Base-by-base conservation (phyloP, 148 eudicot genomes). In the Cornus kousa region DNA sequence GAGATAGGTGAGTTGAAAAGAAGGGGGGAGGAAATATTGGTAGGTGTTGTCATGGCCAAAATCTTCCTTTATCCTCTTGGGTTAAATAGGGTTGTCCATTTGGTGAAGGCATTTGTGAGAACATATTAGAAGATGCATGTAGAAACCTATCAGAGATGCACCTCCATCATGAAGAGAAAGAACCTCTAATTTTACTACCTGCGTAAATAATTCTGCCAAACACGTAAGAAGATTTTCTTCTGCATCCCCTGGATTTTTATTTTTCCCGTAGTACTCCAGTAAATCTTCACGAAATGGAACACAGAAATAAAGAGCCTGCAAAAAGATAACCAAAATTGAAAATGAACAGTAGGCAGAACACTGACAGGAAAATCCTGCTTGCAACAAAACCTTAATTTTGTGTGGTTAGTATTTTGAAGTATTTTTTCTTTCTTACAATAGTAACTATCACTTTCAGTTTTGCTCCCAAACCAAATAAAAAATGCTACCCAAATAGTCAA, bases 251-350 rank as follows among this genome's bases (percentile, higher is more conserved):
- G 90, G 90, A 82, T 70, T 88, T 87, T 92, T 96, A 84, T 83
- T 87, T 81, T 90, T 92, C 74, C 90, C 90, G 86, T 91, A 92
- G 79, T 96, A 93, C 71, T 92, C 97, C 69, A 93, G 88, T 70
- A 96, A 68, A 67, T 92, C 91, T 74, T 96, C 98, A 39, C 98
- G 98, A 80, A 96, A 96, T 57, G 98, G 99, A 39, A 92, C 95
- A 87, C 99, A 96, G 82, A 93, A 96, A 72, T 96, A 96, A 16
- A 96, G 87, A 37, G 98, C 97, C 99, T 96, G 91, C 69, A 68
- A 82, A 64, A 74, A 64, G n/a, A 81, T 53, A 57, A 46, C 37
- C 5, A 80, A 74, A 28, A 28, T 28, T 28, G 28, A 28, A 66
- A 43, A 23, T 35, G 73, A 66, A 28, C 32, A 55, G 76, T 33